These are phyloP conservation scores for Elsinoe perseae DNA, from an alignment of 2,329 filamentous ascomycete genomes.

Conservation along the genomic window DNA sequence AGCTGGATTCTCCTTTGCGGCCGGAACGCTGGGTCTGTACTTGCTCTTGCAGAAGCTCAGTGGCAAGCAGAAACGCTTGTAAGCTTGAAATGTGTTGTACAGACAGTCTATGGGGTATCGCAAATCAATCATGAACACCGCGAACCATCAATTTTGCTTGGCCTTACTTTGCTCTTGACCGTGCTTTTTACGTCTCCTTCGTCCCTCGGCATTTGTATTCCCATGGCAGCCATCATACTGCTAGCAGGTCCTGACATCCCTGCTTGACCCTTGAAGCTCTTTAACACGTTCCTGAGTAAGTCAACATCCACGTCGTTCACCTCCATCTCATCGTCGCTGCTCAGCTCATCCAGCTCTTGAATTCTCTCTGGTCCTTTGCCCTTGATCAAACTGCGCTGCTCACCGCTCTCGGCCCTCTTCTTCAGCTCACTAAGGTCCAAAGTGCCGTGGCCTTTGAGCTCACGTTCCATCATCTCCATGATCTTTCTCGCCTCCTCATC, in stretches of 20 bases:
- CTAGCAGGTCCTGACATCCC: slow-evolving; percentile 79
- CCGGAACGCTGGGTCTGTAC: slow-evolving; percentile 1
- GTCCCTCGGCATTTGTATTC: slow-evolving; percentile 70
- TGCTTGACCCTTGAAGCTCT: slow-evolving; percentile 85
- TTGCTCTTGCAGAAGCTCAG: not conserved
- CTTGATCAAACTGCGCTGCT: slow-evolving; percentile 20
- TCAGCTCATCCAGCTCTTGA: slow-evolving; percentile 23
- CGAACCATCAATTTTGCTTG: not conserved
- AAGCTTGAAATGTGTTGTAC: not conserved
- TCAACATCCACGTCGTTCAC: slow-evolving; percentile 77
- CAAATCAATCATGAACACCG: not conserved
- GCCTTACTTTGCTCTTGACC: slow-evolving; percentile 26
- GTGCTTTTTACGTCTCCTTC: slow-evolving; percentile 44
- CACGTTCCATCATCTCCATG: slow-evolving; percentile 62
- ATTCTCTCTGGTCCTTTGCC: slow-evolving; percentile 24
- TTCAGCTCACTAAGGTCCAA: slow-evolving; percentile 41
- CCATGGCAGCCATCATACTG: slow-evolving; percentile 82
- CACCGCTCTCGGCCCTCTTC: slow-evolving; percentile 18
- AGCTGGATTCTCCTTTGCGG: not conserved
- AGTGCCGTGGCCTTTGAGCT: slow-evolving; percentile 62
- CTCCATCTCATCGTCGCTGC: slow-evolving; percentile 38
- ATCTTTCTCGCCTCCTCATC: slow-evolving; percentile 57
- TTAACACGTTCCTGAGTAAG: slow-evolving; percentile 79
- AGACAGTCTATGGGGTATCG: not conserved
- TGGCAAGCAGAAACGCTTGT: slow-evolving; percentile 4